These are phyloP conservation scores for Solanum appendiculatum DNA, from an alignment of 257 asterid species.

Conservation along the genomic window DNA sequence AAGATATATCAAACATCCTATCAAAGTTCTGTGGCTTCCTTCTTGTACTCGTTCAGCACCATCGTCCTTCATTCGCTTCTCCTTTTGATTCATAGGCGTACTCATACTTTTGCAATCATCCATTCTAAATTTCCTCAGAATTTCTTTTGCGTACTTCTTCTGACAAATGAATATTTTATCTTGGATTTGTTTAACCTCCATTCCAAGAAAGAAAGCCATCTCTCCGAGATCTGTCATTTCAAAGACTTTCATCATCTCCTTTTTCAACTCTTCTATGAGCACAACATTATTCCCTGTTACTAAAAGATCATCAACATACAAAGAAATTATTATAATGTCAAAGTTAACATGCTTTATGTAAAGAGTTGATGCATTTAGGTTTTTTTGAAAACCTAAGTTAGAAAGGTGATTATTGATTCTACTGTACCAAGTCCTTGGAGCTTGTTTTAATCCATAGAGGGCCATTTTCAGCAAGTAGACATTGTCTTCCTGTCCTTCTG, in stretches of 20 bases:
- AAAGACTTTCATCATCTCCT: not conserved
- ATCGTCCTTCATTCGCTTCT: not conserved
- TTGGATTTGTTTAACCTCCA: not conserved
- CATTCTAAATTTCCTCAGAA: not conserved
- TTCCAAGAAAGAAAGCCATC: not conserved
- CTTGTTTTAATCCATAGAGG: too few relatives aligned
- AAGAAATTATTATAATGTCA: not conserved
- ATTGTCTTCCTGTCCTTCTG: too few relatives aligned
- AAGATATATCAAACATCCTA: not conserved
- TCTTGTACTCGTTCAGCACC: not conserved
- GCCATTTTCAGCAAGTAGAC: too few relatives aligned
- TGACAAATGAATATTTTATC: not conserved
- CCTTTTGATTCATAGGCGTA: not conserved
- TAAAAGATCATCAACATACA: not conserved
- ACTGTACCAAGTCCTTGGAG: too few relatives aligned
- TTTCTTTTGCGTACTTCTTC: not conserved
- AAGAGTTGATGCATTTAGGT: too few relatives aligned
- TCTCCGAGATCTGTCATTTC: not conserved
- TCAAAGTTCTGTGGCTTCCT: not conserved
- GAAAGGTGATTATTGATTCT: too few relatives aligned
- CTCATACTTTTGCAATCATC: not conserved
- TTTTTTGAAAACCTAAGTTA: too few relatives aligned
- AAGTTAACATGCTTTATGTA: too few relatives aligned
- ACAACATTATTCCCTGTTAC: too few relatives aligned
- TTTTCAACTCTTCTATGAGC: not conserved